Conservation (phyloP, 2,329 filamentous ascomycete genomes). For the Phoma sp. region DNA sequence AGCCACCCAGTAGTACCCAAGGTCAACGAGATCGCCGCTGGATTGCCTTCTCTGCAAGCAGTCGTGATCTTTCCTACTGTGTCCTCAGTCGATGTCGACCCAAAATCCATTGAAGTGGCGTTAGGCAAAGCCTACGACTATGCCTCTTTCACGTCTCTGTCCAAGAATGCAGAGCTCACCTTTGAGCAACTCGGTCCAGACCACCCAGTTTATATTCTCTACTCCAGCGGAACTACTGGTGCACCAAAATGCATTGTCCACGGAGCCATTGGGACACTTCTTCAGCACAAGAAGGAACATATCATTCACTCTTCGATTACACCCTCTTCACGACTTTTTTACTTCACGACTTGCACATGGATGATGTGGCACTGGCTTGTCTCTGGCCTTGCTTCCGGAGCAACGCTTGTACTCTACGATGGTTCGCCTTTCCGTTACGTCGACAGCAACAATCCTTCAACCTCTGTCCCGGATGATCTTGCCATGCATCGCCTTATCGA, state of each 20-base stretch:
- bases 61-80: conserved; percentile 78
- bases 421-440: conserved; percentile 79
- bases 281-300: conserved; percentile 98
- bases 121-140: conserved; percentile 48
- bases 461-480: conserved; percentile 70
- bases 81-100: conserved; percentile 47
- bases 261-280: conserved; percentile 83
- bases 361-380: conserved; percentile 99
- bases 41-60: conserved; percentile 69
- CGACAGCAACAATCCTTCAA: conserved; percentile 49
- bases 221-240: conserved; percentile 88
- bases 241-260: conserved; percentile 94
- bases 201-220: conserved; percentile 92
- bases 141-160: conserved; percentile 51
- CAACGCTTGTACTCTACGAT: conserved; percentile 86
- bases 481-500: conserved; percentile 85
- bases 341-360: conserved; percentile 95
- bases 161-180: conserved; percentile 30
- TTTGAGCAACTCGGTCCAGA: conserved; percentile 84
- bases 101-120: conserved; percentile 49
- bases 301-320: conserved; percentile 83
- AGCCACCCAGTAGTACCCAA: conserved; percentile 81
- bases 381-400: conserved; percentile 80
- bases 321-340: conserved; percentile 77
- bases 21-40: conserved; percentile 74